These are phyloP conservation scores for Cardiosporidium cionae DNA, from an alignment of 169 alveolate genomes.

Conservation along the genomic window DNA sequence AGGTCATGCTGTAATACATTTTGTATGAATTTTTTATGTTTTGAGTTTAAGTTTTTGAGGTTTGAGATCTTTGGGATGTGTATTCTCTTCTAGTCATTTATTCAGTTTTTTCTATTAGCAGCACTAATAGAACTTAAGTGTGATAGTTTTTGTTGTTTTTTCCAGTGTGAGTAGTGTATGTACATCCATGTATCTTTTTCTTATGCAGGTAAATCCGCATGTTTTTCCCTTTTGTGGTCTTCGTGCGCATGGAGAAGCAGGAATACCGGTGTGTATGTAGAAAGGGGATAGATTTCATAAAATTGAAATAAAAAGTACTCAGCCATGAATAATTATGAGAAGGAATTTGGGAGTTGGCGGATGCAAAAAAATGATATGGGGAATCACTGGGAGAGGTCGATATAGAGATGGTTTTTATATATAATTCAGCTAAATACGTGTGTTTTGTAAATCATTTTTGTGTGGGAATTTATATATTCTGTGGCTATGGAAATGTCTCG, in stretches of 20 bases:
- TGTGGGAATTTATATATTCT: background rate
- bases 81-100: too few relatives aligned
- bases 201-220: constrained; percentile 47
- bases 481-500: background rate
- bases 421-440: background rate
- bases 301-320: background rate
- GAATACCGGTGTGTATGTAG: constrained; percentile 33
- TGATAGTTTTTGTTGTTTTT: too few relatives aligned
- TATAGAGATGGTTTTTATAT: background rate
- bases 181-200: too few relatives aligned
- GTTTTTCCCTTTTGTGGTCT: constrained; percentile 49
- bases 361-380: background rate
- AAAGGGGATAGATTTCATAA: background rate
- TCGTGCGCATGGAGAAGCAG: constrained; percentile 51
- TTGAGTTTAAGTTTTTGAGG: too few relatives aligned
- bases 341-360: background rate
- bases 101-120: too few relatives aligned
- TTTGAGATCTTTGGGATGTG: too few relatives aligned
- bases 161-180: too few relatives aligned
- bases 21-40: too few relatives aligned
- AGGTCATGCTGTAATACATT: too few relatives aligned
- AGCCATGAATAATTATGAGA: background rate
- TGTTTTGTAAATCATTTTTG: background rate
- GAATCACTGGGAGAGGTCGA: background rate
- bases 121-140: too few relatives aligned